These are phyloP conservation scores for Xerocomus nothofagi DNA, from an alignment of 1,284 basidiomycete genomes.

Conservation along the genomic window DNA sequence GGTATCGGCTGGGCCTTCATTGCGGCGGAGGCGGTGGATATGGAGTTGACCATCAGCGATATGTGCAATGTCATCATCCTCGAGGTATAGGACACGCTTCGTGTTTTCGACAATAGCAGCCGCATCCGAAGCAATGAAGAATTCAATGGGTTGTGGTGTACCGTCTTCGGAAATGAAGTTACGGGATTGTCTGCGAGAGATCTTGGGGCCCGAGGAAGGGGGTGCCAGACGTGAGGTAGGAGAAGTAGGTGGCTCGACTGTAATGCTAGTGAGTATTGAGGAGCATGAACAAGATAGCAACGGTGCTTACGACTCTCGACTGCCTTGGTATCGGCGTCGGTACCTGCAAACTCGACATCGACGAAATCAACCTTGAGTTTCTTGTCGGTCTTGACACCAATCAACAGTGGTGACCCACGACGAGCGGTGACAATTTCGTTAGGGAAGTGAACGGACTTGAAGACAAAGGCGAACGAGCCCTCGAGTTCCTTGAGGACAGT, in stretches of 20 bases:
- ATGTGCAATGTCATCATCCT: slow-evolving; percentile 99
- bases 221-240: slow-evolving; percentile 72
- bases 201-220: slow-evolving; percentile 73
- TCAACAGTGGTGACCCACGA: slow-evolving; percentile 94
- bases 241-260: slow-evolving; percentile 53
- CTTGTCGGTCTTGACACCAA: slow-evolving; percentile 99
- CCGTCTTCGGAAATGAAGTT: slow-evolving; percentile 99
- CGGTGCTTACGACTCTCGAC: slow-evolving; percentile 56
- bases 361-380: slow-evolving; percentile 99
- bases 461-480: slow-evolving; percentile 99
- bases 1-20: slow-evolving; percentile 61
- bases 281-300: background rate
- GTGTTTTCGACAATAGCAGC: slow-evolving; percentile 98
- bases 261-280: slow-evolving; percentile 17
- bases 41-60: slow-evolving; percentile 96
- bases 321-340: slow-evolving; percentile 60
- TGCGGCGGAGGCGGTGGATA: slow-evolving; percentile 95
- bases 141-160: slow-evolving; percentile 98
- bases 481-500: slow-evolving; percentile 97
- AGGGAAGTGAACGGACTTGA: slow-evolving; percentile 97
- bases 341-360: slow-evolving; percentile 90
- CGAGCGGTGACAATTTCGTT: slow-evolving; percentile 95
- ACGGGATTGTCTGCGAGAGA: slow-evolving; percentile 93
- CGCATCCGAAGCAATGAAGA: slow-evolving; percentile 98
- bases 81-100: slow-evolving; percentile 97